Evolutionary conservation across 331 rosid genomes (phyloP).

Genomic region (Spiraea crenata): DNA sequence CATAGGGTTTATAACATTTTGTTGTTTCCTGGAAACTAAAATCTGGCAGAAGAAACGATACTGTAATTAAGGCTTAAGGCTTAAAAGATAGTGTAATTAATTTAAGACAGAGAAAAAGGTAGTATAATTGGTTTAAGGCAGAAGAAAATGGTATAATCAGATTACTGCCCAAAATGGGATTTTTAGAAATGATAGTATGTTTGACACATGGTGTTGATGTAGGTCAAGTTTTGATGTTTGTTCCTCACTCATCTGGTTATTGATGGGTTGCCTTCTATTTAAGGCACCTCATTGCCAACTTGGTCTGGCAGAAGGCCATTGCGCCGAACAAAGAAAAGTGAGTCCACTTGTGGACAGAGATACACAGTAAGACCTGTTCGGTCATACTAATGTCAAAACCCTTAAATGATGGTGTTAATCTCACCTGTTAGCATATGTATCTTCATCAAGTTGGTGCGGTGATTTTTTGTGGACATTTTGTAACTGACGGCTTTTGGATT

Average conservation of each 20-base stretch:
- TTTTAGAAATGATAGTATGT: not conserved
- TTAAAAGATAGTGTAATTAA: not conserved
- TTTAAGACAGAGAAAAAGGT: not conserved
- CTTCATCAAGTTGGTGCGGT: not conserved
- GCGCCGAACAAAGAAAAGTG: not conserved
- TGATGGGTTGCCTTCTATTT: too few relatives aligned
- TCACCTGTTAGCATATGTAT: not conserved
- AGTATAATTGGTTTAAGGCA: not conserved
- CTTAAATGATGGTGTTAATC: not conserved
- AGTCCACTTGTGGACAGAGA: not conserved
- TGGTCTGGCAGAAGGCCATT: not conserved
- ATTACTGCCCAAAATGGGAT: not conserved
- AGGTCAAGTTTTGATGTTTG: not conserved
- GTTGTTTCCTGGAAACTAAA: not conserved
- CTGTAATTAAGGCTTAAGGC: not conserved
- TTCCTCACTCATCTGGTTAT: not conserved
- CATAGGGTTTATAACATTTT: not conserved
- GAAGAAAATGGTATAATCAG: conserved; percentile 3
- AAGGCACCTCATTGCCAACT: too few relatives aligned
- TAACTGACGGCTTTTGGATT: conserved; percentile 1
- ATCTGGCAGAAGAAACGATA: not conserved
- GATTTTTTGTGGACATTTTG: not conserved
- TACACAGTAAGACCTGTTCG: not conserved
- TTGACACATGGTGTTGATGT: not conserved
- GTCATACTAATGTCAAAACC: not conserved